Percentiles rank a stretch among this genome's conserved stretches.
phyloP scores from a whole-genome alignment of 2,329 filamentous ascomycete species.

The Colletotrichum melonis region DNA sequence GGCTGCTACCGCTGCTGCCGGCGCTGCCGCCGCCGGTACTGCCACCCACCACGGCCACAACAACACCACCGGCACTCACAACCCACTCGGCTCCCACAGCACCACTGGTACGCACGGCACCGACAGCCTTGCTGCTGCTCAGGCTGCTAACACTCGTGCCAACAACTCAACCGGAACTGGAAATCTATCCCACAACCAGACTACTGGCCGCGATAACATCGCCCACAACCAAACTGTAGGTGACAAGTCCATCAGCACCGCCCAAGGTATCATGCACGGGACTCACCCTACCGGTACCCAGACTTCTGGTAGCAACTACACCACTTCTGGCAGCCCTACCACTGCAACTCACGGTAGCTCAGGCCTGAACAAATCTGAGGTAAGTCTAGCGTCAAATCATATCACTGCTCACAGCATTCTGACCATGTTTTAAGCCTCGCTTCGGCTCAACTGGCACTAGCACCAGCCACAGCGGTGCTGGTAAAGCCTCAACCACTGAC shows the following conservation, averaged over 20 bases:
- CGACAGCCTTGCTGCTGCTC: constrained; percentile 1
- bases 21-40: neutral
- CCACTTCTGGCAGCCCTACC: neutral
- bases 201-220: neutral
- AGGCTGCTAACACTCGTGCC: constrained; percentile 1
- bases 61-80: neutral
- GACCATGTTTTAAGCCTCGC: neutral
- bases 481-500: neutral
- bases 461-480: neutral
- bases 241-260: constrained; percentile 8
- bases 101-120: neutral
- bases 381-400: neutral
- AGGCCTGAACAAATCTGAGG: neutral
- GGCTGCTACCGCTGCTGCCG: neutral
- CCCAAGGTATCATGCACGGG: constrained; percentile 17
- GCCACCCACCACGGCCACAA: neutral
- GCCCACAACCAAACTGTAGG: constrained; percentile 12
- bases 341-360: neutral
- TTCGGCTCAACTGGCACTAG: neutral
- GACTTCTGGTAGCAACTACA: neutral
- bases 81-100: neutral
- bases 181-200: neutral
- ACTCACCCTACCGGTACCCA: constrained; percentile 11
- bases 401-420: too few species aligned
- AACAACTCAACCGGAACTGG: neutral